These are phyloP conservation scores for Apiospora marii DNA, from an alignment of 2,329 filamentous ascomycete genomes.

Conservation along the genomic window DNA sequence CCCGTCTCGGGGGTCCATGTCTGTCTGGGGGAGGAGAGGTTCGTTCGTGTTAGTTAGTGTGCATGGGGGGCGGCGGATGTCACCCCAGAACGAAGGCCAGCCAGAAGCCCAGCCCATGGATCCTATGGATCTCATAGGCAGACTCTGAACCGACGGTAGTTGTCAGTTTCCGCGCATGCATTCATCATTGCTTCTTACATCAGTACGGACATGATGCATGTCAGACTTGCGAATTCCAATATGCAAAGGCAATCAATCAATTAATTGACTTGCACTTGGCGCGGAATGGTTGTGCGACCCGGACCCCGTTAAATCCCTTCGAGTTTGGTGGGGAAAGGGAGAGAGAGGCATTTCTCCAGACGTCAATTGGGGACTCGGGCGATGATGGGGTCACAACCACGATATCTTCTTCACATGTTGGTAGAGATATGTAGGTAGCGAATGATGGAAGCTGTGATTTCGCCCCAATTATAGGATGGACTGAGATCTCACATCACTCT, in stretches of 20 bases:
- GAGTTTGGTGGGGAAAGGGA: background rate
- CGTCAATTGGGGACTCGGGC: background rate
- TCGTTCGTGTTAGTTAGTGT: background rate
- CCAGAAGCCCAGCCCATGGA: background rate
- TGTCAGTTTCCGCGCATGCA: background rate
- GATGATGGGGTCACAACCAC: background rate
- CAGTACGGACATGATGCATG: background rate
- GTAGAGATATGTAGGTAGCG: background rate
- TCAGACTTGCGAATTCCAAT: constrained; percentile 13
- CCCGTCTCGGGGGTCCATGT: background rate
- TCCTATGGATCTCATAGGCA: background rate
- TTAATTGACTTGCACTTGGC: background rate
- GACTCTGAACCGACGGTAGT: background rate
- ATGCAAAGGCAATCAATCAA: constrained; percentile 12
- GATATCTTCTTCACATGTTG: background rate
- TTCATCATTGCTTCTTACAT: constrained; percentile 7
- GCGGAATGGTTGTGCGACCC: background rate
- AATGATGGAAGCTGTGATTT: background rate
- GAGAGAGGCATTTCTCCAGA: constrained; percentile 10
- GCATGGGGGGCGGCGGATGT: background rate
- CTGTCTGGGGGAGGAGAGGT: background rate
- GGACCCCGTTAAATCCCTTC: background rate
- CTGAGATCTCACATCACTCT: background rate
- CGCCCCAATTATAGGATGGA: background rate
- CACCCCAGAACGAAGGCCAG: background rate